Conservation (phyloP, 345 rosid species). For the Eucalyptus coolabah region DNA sequence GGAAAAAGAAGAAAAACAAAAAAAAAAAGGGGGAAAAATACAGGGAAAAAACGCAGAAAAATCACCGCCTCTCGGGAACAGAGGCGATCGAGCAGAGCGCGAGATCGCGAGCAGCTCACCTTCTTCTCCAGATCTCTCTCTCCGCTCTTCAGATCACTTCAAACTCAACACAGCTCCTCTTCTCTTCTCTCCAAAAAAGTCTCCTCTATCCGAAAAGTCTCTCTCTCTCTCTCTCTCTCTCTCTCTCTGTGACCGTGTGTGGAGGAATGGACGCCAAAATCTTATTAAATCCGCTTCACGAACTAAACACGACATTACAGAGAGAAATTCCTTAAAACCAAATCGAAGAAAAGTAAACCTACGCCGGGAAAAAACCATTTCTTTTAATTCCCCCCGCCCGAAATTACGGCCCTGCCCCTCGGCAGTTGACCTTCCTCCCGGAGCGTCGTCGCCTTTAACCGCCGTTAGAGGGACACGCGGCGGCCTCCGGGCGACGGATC, state of each 20-base stretch:
- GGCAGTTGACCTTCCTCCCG: neutral
- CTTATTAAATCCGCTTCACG: constrained; percentile 16
- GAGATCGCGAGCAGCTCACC: neutral
- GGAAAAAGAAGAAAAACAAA: neutral
- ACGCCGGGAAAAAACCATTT: neutral
- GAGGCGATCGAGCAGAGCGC: neutral
- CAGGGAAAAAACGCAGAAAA: neutral
- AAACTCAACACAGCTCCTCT: neutral
- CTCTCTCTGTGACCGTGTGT: neutral
- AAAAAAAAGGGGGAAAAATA: accelerated
- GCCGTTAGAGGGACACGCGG: neutral
- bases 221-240: neutral
- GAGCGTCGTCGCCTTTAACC: neutral
- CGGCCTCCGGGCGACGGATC: neutral
- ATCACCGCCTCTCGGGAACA: neutral
- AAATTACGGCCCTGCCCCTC: neutral
- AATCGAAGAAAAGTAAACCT: neutral
- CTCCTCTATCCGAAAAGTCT: neutral
- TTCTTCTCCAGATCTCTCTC: neutral
- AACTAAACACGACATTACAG: neutral
- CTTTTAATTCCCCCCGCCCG: neutral
- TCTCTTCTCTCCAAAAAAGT: neutral
- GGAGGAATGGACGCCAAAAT: constrained; percentile 6
- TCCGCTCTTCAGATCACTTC: neutral
- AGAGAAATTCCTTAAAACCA: neutral